These are phyloP conservation scores for Fusarium gaditjirri DNA, from an alignment of 2,329 filamentous ascomycete genomes.

Conservation along the genomic window DNA sequence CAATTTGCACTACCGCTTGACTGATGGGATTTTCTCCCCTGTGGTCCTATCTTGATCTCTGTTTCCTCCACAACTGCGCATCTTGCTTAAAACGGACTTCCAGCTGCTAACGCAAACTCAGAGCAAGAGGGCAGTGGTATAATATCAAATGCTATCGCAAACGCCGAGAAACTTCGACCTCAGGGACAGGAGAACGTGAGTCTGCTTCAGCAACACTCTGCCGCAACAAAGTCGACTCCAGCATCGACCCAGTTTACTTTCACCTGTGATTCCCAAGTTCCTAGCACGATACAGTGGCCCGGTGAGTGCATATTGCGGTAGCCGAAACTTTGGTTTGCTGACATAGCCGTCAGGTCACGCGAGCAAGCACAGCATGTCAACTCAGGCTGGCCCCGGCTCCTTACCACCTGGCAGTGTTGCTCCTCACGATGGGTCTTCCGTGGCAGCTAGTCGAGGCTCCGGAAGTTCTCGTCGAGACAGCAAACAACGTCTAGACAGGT, in stretches of 20 bases:
- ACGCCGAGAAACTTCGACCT: constrained; percentile 76
- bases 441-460: constrained; percentile 46
- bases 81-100: not conserved
- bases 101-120: constrained; percentile 25
- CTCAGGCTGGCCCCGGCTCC: constrained; percentile 26
- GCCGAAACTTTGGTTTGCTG: not conserved
- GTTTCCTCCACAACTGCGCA: not conserved
- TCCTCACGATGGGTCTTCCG: constrained; percentile 50
- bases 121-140: constrained; percentile 73
- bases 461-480: constrained; percentile 62
- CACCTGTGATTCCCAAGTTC: constrained; percentile 90
- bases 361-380: constrained; percentile 36
- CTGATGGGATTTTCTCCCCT: not conserved
- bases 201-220: constrained; percentile 75
- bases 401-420: constrained; percentile 25
- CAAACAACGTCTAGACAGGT: constrained; percentile 73
- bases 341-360: constrained; percentile 38
- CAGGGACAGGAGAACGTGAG: constrained; percentile 82
- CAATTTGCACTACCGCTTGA: not conserved
- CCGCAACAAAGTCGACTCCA: constrained; percentile 68
- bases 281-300: constrained; percentile 81
- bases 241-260: constrained; percentile 95
- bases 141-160: constrained; percentile 91
- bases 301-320: constrained; percentile 51
- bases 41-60: not conserved